Evolutionary conservation across 345 rosid genomes (phyloP).

Genomic region (Barbarea vulgaris): DNA sequence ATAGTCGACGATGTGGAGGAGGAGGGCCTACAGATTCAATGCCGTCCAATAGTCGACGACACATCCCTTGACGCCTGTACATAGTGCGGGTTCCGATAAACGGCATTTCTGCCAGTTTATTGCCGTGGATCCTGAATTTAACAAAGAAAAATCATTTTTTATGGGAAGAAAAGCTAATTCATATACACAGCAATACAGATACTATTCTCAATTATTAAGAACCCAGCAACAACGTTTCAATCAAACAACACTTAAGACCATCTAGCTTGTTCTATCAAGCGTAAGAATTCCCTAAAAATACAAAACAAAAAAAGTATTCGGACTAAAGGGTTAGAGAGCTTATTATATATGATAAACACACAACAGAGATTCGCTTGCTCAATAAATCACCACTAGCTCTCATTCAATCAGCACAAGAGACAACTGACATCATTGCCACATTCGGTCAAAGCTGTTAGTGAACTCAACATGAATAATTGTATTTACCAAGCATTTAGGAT

Average conservation of each 20-base stretch:
- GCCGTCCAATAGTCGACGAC: constrained; percentile 80
- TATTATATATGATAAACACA: background rate
- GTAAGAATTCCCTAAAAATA: background rate
- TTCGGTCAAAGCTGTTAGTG: background rate
- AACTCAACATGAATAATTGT: background rate
- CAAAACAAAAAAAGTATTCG: background rate
- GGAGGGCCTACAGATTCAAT: constrained; percentile 73
- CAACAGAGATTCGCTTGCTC: background rate
- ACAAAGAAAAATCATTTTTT: constrained; percentile 6
- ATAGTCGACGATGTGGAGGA: background rate
- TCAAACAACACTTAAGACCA: background rate
- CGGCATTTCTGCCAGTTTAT: constrained; percentile 92
- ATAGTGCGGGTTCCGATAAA: constrained; percentile 87
- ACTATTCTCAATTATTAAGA: constrained; percentile 1
- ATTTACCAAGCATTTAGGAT: background rate
- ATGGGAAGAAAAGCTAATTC: background rate
- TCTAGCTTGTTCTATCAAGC: background rate
- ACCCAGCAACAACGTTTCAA: background rate
- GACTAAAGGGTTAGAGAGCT: background rate
- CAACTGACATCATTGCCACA: background rate
- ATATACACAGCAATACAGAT: background rate
- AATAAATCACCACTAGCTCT: constrained; percentile 5
- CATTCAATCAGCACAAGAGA: background rate
- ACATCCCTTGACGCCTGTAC: constrained; percentile 96
- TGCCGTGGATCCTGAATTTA: constrained; percentile 75